Percentiles rank a stretch among this genome's conserved stretches.
These are phyloP conservation scores for Hypomontagnella monticulosa DNA, from an alignment of 495 filamentous ascomycete genomes.

Conservation along the genomic window DNA sequence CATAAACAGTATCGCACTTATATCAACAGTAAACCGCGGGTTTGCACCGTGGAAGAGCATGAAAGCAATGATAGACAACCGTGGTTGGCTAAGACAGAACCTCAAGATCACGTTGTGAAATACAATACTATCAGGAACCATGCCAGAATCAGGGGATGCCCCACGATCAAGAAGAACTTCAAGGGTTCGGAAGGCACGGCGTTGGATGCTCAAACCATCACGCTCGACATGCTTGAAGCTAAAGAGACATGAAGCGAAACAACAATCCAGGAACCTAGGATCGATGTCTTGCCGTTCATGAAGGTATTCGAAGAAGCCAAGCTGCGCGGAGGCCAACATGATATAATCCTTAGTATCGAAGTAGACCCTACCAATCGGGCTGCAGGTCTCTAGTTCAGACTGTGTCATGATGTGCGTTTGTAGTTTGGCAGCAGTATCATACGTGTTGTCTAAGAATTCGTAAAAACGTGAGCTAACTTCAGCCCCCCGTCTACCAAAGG, in stretches of 20 bases:
- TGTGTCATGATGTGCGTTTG: background rate
- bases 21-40: conserved; percentile 12
- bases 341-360: background rate
- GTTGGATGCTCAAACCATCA: background rate
- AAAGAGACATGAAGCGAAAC: background rate
- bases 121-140: background rate
- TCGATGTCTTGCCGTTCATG: background rate
- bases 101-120: conserved; percentile 3
- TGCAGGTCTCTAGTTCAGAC: too few species aligned
- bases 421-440: background rate
- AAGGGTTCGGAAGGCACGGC: conserved; percentile 2
- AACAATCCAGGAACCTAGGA: background rate
- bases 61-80: conserved; percentile 2
- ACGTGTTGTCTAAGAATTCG: background rate
- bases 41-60: conserved; percentile 30
- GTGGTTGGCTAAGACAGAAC: background rate
- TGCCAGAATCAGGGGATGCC: conserved; percentile 6
- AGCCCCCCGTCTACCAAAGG: background rate
- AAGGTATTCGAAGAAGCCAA: conserved; percentile 13
- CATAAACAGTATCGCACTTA: background rate
- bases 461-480: conserved; percentile 1
- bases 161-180: conserved; percentile 12
- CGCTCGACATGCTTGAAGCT: background rate
- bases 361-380: background rate
- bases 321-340: background rate